Percentiles rank a stretch among this genome's conserved stretches.
Evolutionary conservation across 495 filamentous ascomycete species (phyloP).

Genomic region (Neurospora africana): DNA sequence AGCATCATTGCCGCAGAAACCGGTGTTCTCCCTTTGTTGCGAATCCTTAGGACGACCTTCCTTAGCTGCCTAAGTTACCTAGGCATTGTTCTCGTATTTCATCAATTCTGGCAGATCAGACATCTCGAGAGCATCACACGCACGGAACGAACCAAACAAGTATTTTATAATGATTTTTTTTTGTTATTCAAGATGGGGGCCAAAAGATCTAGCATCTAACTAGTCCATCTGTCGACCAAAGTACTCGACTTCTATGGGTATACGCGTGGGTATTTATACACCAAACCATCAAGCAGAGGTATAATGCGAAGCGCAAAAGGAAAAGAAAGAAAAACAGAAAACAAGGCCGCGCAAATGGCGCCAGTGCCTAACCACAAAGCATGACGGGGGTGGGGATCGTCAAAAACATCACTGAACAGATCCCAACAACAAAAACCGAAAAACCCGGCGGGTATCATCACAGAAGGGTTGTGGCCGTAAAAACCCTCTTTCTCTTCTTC

Average conservation of each 20-base stretch:
- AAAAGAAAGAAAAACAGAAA: not conserved
- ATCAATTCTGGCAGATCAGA: no score
- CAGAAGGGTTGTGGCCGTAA: not conserved
- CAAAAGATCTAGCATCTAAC: not conserved
- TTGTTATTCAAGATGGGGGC: not conserved
- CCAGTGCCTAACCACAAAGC: not conserved
- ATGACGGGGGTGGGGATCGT: not conserved
- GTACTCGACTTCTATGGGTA: not conserved
- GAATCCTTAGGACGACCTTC: conserved; percentile 9
- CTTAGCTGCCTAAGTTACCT: conserved; percentile 21
- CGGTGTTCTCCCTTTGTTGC: conserved; percentile 4
- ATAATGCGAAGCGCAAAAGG: not conserved
- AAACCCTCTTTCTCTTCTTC: not conserved
- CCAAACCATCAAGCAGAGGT: not conserved
- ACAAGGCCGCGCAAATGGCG: not conserved
- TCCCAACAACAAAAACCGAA: not conserved
- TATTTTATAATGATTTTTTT: not conserved
- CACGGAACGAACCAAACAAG: not conserved
- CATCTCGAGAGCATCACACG: not conserved
- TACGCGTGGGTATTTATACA: not conserved
- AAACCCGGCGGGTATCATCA: not conserved
- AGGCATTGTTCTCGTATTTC: conserved; percentile 25
- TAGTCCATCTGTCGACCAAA: not conserved
- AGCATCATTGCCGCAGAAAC: conserved; percentile 17
- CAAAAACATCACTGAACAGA: not conserved